Base-by-base conservation (phyloP, 169 alveolate species). In the Eimeria tenella region DNA sequence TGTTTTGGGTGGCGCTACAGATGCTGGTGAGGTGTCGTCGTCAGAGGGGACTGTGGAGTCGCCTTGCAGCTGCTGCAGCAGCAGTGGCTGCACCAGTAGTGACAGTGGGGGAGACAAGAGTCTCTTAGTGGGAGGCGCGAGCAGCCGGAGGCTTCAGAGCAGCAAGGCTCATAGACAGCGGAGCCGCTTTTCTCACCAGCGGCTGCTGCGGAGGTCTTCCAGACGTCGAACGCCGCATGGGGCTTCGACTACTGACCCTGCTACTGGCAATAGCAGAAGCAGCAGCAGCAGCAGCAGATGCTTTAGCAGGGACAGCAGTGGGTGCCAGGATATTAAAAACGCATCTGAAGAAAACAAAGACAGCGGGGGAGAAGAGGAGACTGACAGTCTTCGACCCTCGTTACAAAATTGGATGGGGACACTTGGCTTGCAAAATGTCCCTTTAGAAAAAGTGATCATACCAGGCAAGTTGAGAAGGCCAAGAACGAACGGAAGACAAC, bases 391-490 rank as follows among this genome's bases (percentile, higher is more conserved):
- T 15, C 10, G 8, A 68, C 87, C 87, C 11, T 77, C 87, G 19
- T 49, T 77, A 77, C 70, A 77, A n/a, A 77, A 77, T n/a, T 77
- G 87, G 87, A 77, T 77, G 87, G 87, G 87, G 70, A 52, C 87
- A 4, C 50, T 77, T 21, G 70, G 68, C 70, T 68, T 77, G 11
- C 70, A 77, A 52, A 19, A 52, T n/a, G 87, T 53, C 8, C 87
- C 87, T 17, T 5, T 77, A 50, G 87, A 77, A 53, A 50, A 49
- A n/a, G 70, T 77, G 4, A 77, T 77, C 49, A 77, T 77, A 49
- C 87, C 87, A 9, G 87, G 87, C 21, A 53, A 77, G 53, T 19
- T n/a, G 42, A 31, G 42, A 31, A 31, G 42, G 42, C 42, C 42
- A 31, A 31, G 42, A 31, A 31, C 42, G 42, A 31, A 31, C 42